Evolutionary conservation across 805 yeast genomes (phyloP), one percentile per base, ranked within the genome.

Genomic region (Sugiyamaella floridensis): DNA sequence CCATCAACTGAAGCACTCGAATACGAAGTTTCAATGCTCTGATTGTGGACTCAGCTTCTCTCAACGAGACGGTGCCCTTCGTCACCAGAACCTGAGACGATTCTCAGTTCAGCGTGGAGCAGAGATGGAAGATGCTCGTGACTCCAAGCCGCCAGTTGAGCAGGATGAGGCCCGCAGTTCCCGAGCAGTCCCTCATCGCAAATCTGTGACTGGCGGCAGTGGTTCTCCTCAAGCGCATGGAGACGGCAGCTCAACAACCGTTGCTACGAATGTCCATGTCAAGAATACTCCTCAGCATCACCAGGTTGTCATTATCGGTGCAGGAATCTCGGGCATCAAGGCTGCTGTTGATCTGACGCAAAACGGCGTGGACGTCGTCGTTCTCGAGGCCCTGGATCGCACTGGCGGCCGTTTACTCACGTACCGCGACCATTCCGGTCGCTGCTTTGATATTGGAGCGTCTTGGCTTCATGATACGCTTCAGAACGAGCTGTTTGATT

Each of bases 391-490:
- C 0, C 76, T 86, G 59, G 75, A 76, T 56, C 67, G 87, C 44
- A 62, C 83, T 4, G 95, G 95, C 6, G 95, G 95, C 0, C 68
- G 95, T 55, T 65, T 83, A 66, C 52, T 45, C 65, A 66, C 61
- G 66, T 7, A 48, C 51, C 44, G 47, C 42, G 51, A 82, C 82
- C 59, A 93, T 86, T 66, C 58, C 85, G 34, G 95, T 92, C 1
- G 95, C 89, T 0, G 34, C 41, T 54, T 50, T 40, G 59, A 56
- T n/a, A 58, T 88, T n/a, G 97, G 97, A 0, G 96, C 95, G 0
- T 79, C 89, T 4, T 89, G 97, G 97, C 86, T 86, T 63, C 97
- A 89, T 63, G 96, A 88, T 58, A 80, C 89, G 0, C 68, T 88
- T 41, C 73, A 77, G 34, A 89, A 89, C 64, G 75, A 76, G 1